phyloP scores from a whole-genome alignment of 768 basidiomycete genomes.

The Hygrocybe coccinea region DNA sequence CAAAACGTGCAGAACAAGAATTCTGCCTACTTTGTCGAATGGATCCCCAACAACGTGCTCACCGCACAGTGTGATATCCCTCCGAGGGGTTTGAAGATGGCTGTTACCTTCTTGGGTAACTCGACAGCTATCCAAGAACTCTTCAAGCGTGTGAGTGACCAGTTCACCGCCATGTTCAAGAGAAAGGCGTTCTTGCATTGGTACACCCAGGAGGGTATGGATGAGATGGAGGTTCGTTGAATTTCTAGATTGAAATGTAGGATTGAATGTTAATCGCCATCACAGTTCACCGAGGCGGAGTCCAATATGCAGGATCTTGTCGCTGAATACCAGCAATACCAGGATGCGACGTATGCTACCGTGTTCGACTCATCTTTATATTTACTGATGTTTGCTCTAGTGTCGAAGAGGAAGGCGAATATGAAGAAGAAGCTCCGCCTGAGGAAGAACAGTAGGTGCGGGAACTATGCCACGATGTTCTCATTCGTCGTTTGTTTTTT shows the following conservation, averaged over 20 bases:
- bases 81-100: slow-evolving; percentile 93
- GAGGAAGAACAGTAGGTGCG: slow-evolving; percentile 54
- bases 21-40: slow-evolving; percentile 97
- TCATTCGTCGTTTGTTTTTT: slow-evolving; percentile 7
- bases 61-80: slow-evolving; percentile 98
- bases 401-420: slow-evolving; percentile 83
- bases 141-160: slow-evolving; percentile 97
- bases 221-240: slow-evolving; percentile 80
- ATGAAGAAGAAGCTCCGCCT: slow-evolving; percentile 67
- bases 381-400: slow-evolving; percentile 36
- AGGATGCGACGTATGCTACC: slow-evolving; percentile 79
- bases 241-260: background rate
- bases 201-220: slow-evolving; percentile 99
- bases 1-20: slow-evolving; percentile 97
- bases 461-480: slow-evolving; percentile 12
- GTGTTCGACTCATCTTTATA: background rate
- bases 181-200: slow-evolving; percentile 98
- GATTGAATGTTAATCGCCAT: slow-evolving; percentile 8
- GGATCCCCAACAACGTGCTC: slow-evolving; percentile 99
- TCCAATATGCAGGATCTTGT: slow-evolving; percentile 99
- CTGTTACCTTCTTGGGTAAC: slow-evolving; percentile 96
- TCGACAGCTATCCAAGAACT: slow-evolving; percentile 96
- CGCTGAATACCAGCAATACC: slow-evolving; percentile 96
- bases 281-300: slow-evolving; percentile 92
- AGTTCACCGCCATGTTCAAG: slow-evolving; percentile 99